These are phyloP conservation scores for Candida awuae DNA, from an alignment of 805 yeast species.

Conservation along the genomic window DNA sequence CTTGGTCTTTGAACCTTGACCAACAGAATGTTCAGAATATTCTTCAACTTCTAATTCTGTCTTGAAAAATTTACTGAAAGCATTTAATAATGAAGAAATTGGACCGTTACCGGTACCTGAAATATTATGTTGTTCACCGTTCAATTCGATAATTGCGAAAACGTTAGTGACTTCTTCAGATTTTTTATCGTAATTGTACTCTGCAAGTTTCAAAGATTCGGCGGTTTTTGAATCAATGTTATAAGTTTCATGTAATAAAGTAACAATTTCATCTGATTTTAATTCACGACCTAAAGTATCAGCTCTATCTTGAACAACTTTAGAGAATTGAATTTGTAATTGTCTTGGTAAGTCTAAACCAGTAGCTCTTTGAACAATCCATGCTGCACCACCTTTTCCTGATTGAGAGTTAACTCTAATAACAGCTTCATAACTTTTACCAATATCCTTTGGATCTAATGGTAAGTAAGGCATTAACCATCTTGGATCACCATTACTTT, in stretches of 20 bases:
- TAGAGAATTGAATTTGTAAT: slow-evolving; percentile 61
- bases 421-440: slow-evolving; percentile 74
- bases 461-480: slow-evolving; percentile 77
- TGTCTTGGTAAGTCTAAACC: slow-evolving; percentile 70
- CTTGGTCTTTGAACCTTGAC: slow-evolving; percentile 60
- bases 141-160: slow-evolving; percentile 33
- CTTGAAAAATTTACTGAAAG: slow-evolving; percentile 45
- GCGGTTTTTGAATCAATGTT: slow-evolving; percentile 35
- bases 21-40: slow-evolving; percentile 67
- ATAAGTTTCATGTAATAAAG: slow-evolving; percentile 48
- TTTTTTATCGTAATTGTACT: slow-evolving; percentile 32
- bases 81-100: slow-evolving; percentile 63
- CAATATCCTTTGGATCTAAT: slow-evolving; percentile 73
- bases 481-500: slow-evolving; percentile 37
- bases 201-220: slow-evolving; percentile 31
- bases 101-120: slow-evolving; percentile 72
- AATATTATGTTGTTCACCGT: slow-evolving; percentile 29
- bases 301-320: slow-evolving; percentile 55
- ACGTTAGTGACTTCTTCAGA: slow-evolving; percentile 36
- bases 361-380: slow-evolving; percentile 64
- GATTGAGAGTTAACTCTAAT: slow-evolving; percentile 79
- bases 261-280: slow-evolving; percentile 55
- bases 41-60: slow-evolving; percentile 53
- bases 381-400: slow-evolving; percentile 86
- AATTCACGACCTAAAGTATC: slow-evolving; percentile 63